Conservation (phyloP, 345 rosid species). For the Erucastrum elatum region DNA sequence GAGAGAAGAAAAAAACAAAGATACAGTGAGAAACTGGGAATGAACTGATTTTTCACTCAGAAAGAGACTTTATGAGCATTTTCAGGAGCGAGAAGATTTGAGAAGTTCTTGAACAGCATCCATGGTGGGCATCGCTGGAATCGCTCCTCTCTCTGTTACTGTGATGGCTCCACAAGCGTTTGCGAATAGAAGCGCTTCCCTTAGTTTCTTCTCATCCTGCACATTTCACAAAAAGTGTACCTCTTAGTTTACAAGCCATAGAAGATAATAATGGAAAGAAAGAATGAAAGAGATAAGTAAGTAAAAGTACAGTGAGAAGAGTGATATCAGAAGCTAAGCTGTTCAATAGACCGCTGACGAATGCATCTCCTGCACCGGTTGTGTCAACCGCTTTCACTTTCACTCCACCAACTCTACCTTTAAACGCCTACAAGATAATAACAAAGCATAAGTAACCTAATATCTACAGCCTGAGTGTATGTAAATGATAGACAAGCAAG, state of each 20-base stretch:
- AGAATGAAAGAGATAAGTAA: background rate
- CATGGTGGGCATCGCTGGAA: constrained; percentile 85
- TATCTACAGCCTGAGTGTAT: background rate
- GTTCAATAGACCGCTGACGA: constrained; percentile 65
- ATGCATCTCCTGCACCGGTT: constrained; percentile 90
- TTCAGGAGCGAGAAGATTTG: constrained; percentile 19
- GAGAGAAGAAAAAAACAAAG: background rate
- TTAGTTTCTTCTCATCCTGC: constrained; percentile 80
- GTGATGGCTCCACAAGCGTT: constrained; percentile 89
- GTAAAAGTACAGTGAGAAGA: constrained; percentile 46
- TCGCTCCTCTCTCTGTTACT: constrained; percentile 91
- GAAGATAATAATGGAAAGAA: background rate
- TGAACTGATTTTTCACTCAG: background rate
- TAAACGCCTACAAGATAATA: constrained; percentile 55
- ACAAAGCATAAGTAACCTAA: background rate
- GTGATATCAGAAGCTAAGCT: constrained; percentile 59
- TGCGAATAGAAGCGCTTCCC: constrained; percentile 75
- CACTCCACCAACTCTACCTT: constrained; percentile 65
- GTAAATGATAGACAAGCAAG: background rate
- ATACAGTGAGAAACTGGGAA: background rate
- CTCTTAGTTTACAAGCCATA: background rate
- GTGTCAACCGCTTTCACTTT: constrained; percentile 75
- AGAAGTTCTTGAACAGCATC: constrained; percentile 61
- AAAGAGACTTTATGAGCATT: constrained; percentile 12
- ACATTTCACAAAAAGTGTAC: background rate